A percentile compares a stretch with the other conserved stretches of the same genome.
Evolutionary conservation across 176 grass and related monocot species (phyloP).

Genomic region (bread wheat (Triticum aestivum)): IWGSC_CS_RefSeq_v2.1 NC_057795.1:665825857-665826356

Average conservation of each 20-base stretch:
- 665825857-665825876: conserved; percentile 99
- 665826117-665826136: conserved; percentile 69
- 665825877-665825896: conserved; percentile 86
- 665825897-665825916: conserved; percentile 73
- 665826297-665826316: conserved; percentile 83
- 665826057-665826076: conserved; percentile 58
- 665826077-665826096: conserved; percentile 70
- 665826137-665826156: not conserved
- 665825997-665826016: conserved; percentile 47
- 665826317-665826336: conserved; percentile 75
- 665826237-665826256: not conserved
- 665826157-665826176: not conserved
- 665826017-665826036: conserved; percentile 84
- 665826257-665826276: not conserved
- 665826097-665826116: conserved; percentile 69
- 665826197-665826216: not conserved
- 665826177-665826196: no score
- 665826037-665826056: conserved; percentile 93
- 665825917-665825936: conserved; percentile 79
- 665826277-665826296: conserved; percentile 49
- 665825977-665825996: not conserved
- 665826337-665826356: conserved; percentile 87
- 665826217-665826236: not conserved
- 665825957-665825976: not conserved
- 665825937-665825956: not conserved